These are phyloP conservation scores for Paramyrothecium sp. DNA, from an alignment of 2,329 filamentous ascomycete species.

Conservation along the genomic window DNA sequence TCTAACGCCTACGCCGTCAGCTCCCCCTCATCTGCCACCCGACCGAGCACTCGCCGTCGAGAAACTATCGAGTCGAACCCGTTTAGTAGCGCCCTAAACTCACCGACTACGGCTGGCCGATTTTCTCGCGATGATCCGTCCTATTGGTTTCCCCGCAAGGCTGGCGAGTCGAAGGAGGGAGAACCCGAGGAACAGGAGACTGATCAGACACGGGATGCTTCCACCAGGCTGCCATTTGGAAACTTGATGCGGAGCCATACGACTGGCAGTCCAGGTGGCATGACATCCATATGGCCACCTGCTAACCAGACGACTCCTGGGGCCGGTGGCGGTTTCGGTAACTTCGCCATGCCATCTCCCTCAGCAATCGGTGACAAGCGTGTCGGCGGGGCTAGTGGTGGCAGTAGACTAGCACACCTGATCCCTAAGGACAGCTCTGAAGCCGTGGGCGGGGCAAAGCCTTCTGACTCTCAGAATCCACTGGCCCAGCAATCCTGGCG, in stretches of 20 bases:
- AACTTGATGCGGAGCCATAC: slow-evolving; percentile 55
- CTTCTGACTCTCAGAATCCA: slow-evolving; percentile 44
- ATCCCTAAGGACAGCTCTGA: slow-evolving; percentile 77
- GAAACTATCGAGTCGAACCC: slow-evolving; percentile 75
- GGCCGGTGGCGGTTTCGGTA: slow-evolving; percentile 76
- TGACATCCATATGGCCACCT: slow-evolving; percentile 41
- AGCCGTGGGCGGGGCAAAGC: slow-evolving; percentile 48
- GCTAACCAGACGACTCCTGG: slow-evolving; percentile 61
- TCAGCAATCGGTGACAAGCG: slow-evolving; percentile 69
- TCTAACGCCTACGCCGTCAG: slow-evolving; percentile 65
- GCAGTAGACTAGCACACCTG: slow-evolving; percentile 83
- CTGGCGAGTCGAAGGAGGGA: slow-evolving; percentile 51
- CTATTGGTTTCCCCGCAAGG: slow-evolving; percentile 57
- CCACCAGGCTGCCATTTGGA: slow-evolving; percentile 38
- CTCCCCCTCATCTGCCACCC: slow-evolving; percentile 68
- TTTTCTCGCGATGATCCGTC: slow-evolving; percentile 62
- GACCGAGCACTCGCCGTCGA: slow-evolving; percentile 76
- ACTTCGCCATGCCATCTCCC: slow-evolving; percentile 69
- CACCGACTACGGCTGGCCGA: slow-evolving; percentile 58
- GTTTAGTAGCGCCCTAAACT: slow-evolving; percentile 52
- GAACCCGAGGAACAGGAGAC: slow-evolving; percentile 53
- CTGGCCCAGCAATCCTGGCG: slow-evolving; percentile 52
- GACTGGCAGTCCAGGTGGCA: slow-evolving; percentile 35
- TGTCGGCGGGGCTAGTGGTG: slow-evolving; percentile 66
- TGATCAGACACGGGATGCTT: slow-evolving; percentile 26